Base-by-base conservation (phyloP, 805 yeast genomes). In the Nakazawaea wyomingensis region DNA sequence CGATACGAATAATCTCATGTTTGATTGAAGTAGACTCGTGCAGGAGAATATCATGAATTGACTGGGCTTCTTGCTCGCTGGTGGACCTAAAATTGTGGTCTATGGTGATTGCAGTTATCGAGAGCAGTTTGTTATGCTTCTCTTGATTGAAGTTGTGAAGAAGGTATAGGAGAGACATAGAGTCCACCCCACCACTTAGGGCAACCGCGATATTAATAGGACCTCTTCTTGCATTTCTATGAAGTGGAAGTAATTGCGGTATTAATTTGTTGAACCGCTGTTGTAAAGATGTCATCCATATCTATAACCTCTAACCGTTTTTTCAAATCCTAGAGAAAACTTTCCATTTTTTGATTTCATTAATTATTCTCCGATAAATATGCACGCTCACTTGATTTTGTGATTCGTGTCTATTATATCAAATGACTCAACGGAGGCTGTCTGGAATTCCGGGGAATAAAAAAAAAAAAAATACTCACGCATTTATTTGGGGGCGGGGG, bases 131-230 rank as follows among this genome's bases (percentile, higher is more conserved):
- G 27, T 24, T 24, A 11, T 24, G 8, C 8, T 24, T 24, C 6
- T 24, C 30, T 5, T 30, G 5, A 2, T 8, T 26, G 27, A 16
- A 19, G 17, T 20, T 17, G 31, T 38, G 18, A 14, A 81, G 56
- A 16, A 83, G 61, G 49, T 71, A 71, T 0, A 84, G 68, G 34
- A 85, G 57, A 11, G 85, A 80, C 78, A 85, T 79, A 1, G 93
- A 85, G 55, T 85, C 95, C 0, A 82, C 88, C 1, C 95, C 95
- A 1, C 95, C 95, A 13, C 88, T 80, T 1, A 85, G 70, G 0
- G 89, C 88, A 14, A 85, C 58, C 4, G 68, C 76, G 0, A 77
- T 44, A 24, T 48, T 55, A 5, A 6, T 17, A 8, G 27, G 8
- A 24, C 11, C 11, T 9, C 11, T 24, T 9, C 11, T 24, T 9